A percentile compares a stretch with the other conserved stretches of the same genome.
phyloP scores from a whole-genome alignment of 768 basidiomycete species.

The Sporobolomyces pararoseus region DNA sequence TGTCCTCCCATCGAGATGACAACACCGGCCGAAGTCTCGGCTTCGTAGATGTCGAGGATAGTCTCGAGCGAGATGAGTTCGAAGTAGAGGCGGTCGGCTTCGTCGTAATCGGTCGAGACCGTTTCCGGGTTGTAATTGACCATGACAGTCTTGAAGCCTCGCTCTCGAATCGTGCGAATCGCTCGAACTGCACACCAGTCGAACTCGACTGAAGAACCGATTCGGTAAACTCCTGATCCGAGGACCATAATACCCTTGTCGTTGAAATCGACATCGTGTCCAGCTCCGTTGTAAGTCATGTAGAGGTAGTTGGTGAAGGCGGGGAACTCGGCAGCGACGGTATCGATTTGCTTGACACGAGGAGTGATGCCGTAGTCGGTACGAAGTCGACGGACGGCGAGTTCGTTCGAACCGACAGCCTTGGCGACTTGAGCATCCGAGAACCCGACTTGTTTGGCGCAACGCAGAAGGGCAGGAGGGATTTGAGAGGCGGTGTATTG shows the following conservation, averaged over 20 bases:
- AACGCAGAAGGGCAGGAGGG: slow-evolving; percentile 64
- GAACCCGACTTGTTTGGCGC: slow-evolving; percentile 92
- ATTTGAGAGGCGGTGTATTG: slow-evolving; percentile 37
- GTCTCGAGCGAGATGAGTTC: slow-evolving; percentile 97
- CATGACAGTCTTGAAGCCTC: slow-evolving; percentile 96
- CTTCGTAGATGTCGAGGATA: slow-evolving; percentile 99
- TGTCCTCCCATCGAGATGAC: slow-evolving; percentile 97
- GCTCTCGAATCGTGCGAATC: slow-evolving; percentile 80
- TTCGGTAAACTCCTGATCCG: slow-evolving; percentile 95
- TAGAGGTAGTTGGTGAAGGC: slow-evolving; percentile 99
- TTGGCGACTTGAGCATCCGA: slow-evolving; percentile 88
- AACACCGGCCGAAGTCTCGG: slow-evolving; percentile 87
- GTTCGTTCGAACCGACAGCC: slow-evolving; percentile 66
- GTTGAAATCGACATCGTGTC: slow-evolving; percentile 90
- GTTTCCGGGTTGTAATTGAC: slow-evolving; percentile 99
- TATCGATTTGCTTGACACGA: slow-evolving; percentile 99
- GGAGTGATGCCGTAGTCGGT: slow-evolving; percentile 86
- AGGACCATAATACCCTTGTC: slow-evolving; percentile 99
- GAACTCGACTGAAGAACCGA: slow-evolving; percentile 97
- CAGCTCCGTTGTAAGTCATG: slow-evolving; percentile 95
- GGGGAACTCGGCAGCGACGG: slow-evolving; percentile 95
- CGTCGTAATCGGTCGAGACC: slow-evolving; percentile 98
- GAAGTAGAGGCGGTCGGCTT: slow-evolving; percentile 98
- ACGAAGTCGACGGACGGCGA: slow-evolving; percentile 72
- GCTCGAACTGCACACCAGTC: slow-evolving; percentile 99